A percentile compares a stretch with the other conserved stretches of the same genome.
These are phyloP conservation scores for Neurospora crassa DNA, from an alignment of 2,329 filamentous ascomycete genomes.

Conservation along the genomic window DNA sequence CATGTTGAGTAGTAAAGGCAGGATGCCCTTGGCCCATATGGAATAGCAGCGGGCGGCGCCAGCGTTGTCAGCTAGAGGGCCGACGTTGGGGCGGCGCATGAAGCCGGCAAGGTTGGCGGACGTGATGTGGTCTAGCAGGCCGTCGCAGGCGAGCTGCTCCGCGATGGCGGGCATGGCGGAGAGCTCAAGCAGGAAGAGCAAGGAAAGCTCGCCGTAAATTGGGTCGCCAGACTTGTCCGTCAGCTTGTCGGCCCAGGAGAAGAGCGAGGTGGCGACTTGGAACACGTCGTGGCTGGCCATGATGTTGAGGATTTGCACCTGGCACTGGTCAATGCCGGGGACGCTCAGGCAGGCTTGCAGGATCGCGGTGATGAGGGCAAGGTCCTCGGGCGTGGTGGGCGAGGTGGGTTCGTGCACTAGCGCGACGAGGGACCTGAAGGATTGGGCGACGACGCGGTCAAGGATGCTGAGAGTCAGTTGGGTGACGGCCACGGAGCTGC, in stretches of 20 bases:
- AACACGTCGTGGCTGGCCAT: conserved; percentile 63
- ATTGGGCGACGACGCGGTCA: conserved; percentile 67
- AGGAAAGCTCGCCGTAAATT: conserved; percentile 84
- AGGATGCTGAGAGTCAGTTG: conserved; percentile 70
- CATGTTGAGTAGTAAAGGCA: conserved; percentile 83
- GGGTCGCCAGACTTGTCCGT: conserved; percentile 65
- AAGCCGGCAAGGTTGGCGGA: conserved; percentile 71
- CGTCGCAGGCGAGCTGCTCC: conserved; percentile 83
- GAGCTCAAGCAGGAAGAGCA: conserved; percentile 80
- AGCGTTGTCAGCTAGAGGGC: conserved; percentile 66
- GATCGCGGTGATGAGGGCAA: conserved; percentile 79
- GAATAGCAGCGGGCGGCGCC: conserved; percentile 66
- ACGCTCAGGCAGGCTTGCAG: conserved; percentile 75
- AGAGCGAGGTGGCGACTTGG: conserved; percentile 76
- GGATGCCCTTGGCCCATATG: conserved; percentile 81
- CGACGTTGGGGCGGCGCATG: conserved; percentile 61
- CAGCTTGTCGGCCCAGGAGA: conserved; percentile 86
- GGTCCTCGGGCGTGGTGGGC: conserved; percentile 63
- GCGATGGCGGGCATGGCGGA: conserved; percentile 73
- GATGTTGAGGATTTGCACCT: conserved; percentile 61
- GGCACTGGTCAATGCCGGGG: conserved; percentile 63
- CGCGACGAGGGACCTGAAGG: conserved; percentile 71
- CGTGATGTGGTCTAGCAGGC: conserved; percentile 68
- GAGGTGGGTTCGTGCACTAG: conserved; percentile 68
- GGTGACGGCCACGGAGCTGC: conserved; percentile 34